A percentile compares a stretch with the other conserved stretches of the same genome.
These are phyloP conservation scores for Sphagnum magellanicum DNA, from an alignment of 228 moss, liverwort and hornwort species.

Conservation along the genomic window DNA sequence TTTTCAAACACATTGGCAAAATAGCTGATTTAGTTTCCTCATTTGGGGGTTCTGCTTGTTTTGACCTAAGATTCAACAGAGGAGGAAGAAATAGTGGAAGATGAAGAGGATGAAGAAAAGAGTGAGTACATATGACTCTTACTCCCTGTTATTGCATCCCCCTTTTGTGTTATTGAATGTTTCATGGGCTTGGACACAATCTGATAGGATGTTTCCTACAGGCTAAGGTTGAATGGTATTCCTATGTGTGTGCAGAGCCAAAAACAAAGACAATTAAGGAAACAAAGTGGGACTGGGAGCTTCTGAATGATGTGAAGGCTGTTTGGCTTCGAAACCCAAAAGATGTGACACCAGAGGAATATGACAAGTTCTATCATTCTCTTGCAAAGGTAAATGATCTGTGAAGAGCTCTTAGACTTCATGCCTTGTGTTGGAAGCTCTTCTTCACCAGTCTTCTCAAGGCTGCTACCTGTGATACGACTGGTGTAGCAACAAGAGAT, in stretches of 20 bases:
- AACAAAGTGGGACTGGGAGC: conserved; percentile 61
- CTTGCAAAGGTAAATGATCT: conserved; percentile 55
- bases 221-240: no score
- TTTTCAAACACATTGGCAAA: no score
- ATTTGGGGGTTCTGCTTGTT: no score
- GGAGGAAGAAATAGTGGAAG: conserved; percentile 30
- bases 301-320: conserved; percentile 67
- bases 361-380: conserved; percentile 60
- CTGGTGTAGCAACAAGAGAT: no score
- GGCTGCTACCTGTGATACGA: no score
- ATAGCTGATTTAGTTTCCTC: no score
- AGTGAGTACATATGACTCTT: conserved; percentile 16
- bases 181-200: no score
- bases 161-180: no score
- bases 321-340: conserved; percentile 79
- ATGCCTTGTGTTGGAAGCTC: background rate
- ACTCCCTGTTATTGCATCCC: background rate
- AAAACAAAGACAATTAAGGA: conserved; percentile 59
- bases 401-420: background rate
- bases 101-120: conserved; percentile 27
- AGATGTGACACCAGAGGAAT: conserved; percentile 59
- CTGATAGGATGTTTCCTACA: no score
- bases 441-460: background rate
- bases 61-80: conserved; percentile 5
- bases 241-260: conserved; percentile 22